phyloP scores from a whole-genome alignment of 768 basidiomycete genomes.

The Pholiota molesta region DNA sequence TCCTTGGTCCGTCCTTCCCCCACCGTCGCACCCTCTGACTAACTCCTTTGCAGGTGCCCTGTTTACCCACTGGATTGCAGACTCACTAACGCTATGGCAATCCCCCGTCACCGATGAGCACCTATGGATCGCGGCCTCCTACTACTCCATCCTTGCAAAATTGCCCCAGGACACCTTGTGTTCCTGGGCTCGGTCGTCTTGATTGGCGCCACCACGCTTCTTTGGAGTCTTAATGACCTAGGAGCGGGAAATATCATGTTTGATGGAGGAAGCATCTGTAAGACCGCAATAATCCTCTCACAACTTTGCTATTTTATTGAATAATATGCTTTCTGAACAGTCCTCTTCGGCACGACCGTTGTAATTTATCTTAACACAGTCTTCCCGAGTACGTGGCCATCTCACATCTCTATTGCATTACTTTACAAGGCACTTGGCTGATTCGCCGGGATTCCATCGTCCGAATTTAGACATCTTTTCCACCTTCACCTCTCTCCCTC shows the following conservation, averaged over 20 bases:
- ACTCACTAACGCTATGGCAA: conserved; percentile 89
- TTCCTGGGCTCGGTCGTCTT: conserved; percentile 56
- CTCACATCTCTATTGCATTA: neutral
- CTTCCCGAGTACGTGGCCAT: conserved; percentile 65
- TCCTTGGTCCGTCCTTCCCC: conserved; percentile 68
- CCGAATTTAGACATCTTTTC: conserved; percentile 50
- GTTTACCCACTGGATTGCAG: conserved; percentile 93
- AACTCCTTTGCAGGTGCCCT: conserved; percentile 58
- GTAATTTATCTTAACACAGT: conserved; percentile 77
- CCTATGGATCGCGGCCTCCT: conserved; percentile 80
- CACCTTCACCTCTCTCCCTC: conserved; percentile 62
- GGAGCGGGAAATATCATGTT: conserved; percentile 89
- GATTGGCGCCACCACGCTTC: conserved; percentile 66
- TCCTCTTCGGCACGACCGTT: conserved; percentile 75
- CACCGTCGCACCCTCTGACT: conserved; percentile 2
- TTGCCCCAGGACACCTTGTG: conserved; percentile 61
- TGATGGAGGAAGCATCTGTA: conserved; percentile 87
- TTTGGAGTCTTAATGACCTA: conserved; percentile 79
- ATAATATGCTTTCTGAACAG: conserved; percentile 38
- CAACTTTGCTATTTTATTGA: neutral
- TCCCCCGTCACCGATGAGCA: conserved; percentile 84
- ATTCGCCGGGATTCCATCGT: conserved; percentile 10
- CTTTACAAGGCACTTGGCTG: neutral
- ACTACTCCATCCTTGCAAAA: conserved; percentile 79
- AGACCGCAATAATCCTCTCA: conserved; percentile 31